Percentiles rank a stretch among this genome's conserved stretches.
Conservation (phyloP, 345 rosid genomes). For the Eutrema heterophyllum region DNA sequence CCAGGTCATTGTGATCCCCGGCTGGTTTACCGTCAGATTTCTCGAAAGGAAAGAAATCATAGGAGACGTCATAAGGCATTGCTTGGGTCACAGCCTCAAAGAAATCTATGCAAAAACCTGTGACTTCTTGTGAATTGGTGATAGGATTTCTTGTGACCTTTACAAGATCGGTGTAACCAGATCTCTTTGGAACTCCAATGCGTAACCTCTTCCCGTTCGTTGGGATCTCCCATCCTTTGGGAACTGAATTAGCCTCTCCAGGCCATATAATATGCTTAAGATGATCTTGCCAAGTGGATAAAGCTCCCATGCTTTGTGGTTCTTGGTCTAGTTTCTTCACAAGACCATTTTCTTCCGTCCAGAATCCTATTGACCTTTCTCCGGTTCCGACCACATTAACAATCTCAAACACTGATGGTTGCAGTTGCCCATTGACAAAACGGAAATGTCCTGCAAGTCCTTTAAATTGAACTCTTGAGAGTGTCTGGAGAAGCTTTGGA, state of each 20-base stretch:
- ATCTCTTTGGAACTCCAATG: slow-evolving; percentile 41
- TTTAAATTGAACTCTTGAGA: slow-evolving; percentile 30
- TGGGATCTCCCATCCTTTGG: slow-evolving; percentile 48
- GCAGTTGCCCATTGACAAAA: slow-evolving; percentile 33
- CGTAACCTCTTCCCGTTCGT: slow-evolving; percentile 37
- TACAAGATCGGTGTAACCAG: slow-evolving; percentile 36
- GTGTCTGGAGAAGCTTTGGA: slow-evolving; percentile 27
- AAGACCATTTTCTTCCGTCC: slow-evolving; percentile 38
- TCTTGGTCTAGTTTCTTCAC: slow-evolving; percentile 7
- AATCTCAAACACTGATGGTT: slow-evolving; percentile 35
- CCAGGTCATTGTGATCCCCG: slow-evolving; percentile 35
- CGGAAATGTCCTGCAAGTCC: slow-evolving; percentile 40
- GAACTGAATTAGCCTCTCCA: slow-evolving; percentile 26
- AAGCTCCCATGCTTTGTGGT: background rate
- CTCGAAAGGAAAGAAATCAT: slow-evolving; percentile 32
- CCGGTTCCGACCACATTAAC: slow-evolving; percentile 35
- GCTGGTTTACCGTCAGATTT: slow-evolving; percentile 7
- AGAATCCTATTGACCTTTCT: slow-evolving; percentile 37
- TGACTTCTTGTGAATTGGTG: background rate
- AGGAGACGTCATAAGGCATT: slow-evolving; percentile 40
- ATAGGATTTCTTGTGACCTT: slow-evolving; percentile 24
- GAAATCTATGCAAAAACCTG: slow-evolving; percentile 41
- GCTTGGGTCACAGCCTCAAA: slow-evolving; percentile 35
- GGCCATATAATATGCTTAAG: slow-evolving; percentile 33
- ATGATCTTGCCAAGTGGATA: slow-evolving; percentile 22